Conservation (phyloP, 1,284 basidiomycete species). For the Ceratobasidium sp. region DNA sequence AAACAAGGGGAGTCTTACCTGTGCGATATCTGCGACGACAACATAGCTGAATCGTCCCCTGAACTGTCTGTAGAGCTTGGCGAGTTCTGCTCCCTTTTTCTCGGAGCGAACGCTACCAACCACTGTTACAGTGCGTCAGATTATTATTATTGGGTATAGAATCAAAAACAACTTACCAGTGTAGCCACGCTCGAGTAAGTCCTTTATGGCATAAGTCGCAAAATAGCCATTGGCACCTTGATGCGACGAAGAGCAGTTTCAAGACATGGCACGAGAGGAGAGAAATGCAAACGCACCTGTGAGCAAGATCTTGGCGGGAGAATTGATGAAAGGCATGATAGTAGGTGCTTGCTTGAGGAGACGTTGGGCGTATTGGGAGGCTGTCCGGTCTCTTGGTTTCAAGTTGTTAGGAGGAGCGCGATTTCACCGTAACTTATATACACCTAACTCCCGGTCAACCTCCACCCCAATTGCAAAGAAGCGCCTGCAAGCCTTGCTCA, state of each 20-base stretch:
- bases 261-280: too few relatives aligned
- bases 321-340: slow-evolving; percentile 5
- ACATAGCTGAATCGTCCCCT: slow-evolving; percentile 7
- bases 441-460: too few relatives aligned
- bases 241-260: not conserved
- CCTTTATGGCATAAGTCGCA: slow-evolving; percentile 11
- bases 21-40: slow-evolving; percentile 9
- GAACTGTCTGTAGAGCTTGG: slow-evolving; percentile 5
- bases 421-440: too few relatives aligned
- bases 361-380: too few relatives aligned
- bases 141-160: not conserved
- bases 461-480: too few relatives aligned
- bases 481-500: too few relatives aligned
- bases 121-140: not conserved
- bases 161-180: not conserved
- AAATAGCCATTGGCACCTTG: slow-evolving; percentile 31
- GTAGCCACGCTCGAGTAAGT: slow-evolving; percentile 25
- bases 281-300: slow-evolving; percentile 3
- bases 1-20: not conserved
- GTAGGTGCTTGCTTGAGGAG: too few relatives aligned
- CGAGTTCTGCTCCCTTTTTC: slow-evolving; percentile 16
- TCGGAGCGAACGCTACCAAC: slow-evolving; percentile 16
- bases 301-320: slow-evolving; percentile 12
- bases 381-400: too few relatives aligned
- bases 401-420: too few relatives aligned